Percentiles rank a stretch among this genome's conserved stretches.
These are phyloP conservation scores for Eutrema heterophyllum DNA, from an alignment of 345 rosid species.

Conservation along the genomic window DNA sequence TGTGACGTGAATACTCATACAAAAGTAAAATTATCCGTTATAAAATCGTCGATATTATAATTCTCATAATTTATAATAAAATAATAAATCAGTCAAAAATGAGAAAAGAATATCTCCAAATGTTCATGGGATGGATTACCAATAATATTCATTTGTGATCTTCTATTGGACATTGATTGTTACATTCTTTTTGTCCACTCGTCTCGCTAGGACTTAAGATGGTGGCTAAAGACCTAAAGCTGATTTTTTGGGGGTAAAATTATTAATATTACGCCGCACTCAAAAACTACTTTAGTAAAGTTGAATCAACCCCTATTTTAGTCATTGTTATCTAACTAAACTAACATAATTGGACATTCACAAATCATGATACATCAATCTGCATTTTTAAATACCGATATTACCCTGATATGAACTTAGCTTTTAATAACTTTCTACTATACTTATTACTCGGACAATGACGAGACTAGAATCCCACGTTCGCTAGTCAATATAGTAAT, in stretches of 20 bases:
- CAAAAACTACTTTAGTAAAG: neutral
- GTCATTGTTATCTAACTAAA: neutral
- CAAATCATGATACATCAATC: neutral
- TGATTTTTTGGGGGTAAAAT: neutral
- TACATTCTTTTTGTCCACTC: constrained; percentile 10
- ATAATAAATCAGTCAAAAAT: neutral
- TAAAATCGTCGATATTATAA: too few relatives aligned
- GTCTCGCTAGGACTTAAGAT: neutral
- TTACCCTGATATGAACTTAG: neutral
- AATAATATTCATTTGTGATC: neutral
- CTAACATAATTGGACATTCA: neutral
- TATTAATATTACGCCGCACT: neutral
- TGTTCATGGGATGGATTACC: neutral
- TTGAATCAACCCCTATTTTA: neutral
- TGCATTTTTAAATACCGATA: neutral
- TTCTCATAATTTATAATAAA: too few relatives aligned
- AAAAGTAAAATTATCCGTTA: too few relatives aligned
- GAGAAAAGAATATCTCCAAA: neutral
- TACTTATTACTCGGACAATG: neutral
- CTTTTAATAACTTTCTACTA: neutral
- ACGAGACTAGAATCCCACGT: neutral
- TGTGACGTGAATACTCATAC: too few relatives aligned
- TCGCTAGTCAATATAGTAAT: neutral
- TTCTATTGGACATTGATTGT: constrained; percentile 17
- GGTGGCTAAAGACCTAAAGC: neutral